Base-by-base conservation (phyloP, 1,284 basidiomycete species). In the Pyrrhoderma noxium region DNA sequence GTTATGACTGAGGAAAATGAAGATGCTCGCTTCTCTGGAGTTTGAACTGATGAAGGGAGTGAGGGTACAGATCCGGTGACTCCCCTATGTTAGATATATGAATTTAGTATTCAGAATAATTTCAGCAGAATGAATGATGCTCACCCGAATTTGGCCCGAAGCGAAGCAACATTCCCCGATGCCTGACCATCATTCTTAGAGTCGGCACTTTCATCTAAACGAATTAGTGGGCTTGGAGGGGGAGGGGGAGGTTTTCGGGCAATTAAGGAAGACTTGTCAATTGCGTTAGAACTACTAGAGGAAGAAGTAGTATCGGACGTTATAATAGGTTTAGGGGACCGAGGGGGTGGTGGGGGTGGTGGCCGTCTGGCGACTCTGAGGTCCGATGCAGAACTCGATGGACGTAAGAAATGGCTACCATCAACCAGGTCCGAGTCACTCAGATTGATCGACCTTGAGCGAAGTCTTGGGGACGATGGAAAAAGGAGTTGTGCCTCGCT, bases 291-390 rank as follows among this genome's bases (percentile, higher is more conserved):
- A 31, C 5, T 11, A 5, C 27, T 11, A 31, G 27, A 31, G n/a
- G n/a, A n/a, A 31, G 27, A 31, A 11, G 27, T 31, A 11, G 27
- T 31, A 11, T 31, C 62, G 3, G 52, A 73, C 57, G n/a, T 73
- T 63, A 16, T 76, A 73, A 2, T 73, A 72, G 8, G 66, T 58
- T 74, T 76, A 3, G 67, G 64, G 2, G 65, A 63, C 13, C 75
- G 70, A 13, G 69, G 57, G 0, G 80, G 80, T 2, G 80, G 80
- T 0, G 80, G 82, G 0, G 82, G 82, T 0, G 80, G 80, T 11
- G 73, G 71, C 52, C 74, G 67, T 58, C 74, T 77, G 2, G 62
- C 55, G 2, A 57, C 41, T 37, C 71, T 75, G 42, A 79, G 58
- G 59, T 83, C 80, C 0, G 80, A 76, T 1, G 73, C 72, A 5